phyloP scores from a whole-genome alignment of 306 rosid species.

The Quercus wislizeni region DNA sequence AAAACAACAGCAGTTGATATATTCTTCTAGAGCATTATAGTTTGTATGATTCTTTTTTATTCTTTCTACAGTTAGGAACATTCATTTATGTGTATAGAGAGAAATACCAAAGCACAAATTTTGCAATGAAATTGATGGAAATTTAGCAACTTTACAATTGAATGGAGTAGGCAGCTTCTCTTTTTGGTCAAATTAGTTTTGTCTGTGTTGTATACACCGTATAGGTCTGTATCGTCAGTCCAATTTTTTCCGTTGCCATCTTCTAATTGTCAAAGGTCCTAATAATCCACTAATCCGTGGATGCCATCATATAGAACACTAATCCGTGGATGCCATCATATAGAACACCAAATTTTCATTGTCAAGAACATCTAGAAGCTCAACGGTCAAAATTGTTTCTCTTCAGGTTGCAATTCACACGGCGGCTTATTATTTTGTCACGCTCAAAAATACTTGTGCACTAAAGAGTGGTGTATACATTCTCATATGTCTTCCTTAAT shows the following conservation, averaged over 20 bases:
- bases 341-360: neutral
- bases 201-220: neutral
- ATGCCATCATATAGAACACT: neutral
- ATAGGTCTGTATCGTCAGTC: neutral
- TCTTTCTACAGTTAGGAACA: conserved; percentile 10
- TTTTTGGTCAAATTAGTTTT: neutral
- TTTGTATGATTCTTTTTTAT: neutral
- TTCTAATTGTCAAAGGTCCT: neutral
- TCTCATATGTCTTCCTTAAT: no score
- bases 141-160: neutral
- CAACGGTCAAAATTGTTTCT: no score
- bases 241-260: neutral
- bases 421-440: neutral
- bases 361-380: neutral
- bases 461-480: neutral
- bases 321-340: neutral
- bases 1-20: conserved; percentile 1
- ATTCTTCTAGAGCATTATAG: neutral
- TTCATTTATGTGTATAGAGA: conserved; percentile 24
- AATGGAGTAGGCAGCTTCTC: neutral
- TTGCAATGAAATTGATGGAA: neutral
- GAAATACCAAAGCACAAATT: neutral
- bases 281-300: neutral
- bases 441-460: neutral
- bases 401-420: neutral